Conservation (phyloP, 1,139 yeast species). For the Chernovozyma sophiae-reginae region DNA sequence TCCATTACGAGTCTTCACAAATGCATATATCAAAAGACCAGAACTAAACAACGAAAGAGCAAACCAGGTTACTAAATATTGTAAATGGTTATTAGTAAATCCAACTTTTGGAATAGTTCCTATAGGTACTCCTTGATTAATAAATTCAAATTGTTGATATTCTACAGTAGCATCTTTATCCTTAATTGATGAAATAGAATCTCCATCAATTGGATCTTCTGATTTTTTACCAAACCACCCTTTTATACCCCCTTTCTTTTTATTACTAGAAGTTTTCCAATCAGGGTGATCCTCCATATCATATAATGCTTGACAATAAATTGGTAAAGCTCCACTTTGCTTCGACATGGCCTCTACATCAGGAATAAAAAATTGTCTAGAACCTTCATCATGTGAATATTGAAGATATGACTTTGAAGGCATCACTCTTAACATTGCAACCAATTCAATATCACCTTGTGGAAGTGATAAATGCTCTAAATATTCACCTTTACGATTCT, state of each 20-base stretch:
- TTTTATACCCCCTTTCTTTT: neutral
- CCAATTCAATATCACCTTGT: conserved; percentile 66
- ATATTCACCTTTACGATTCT: conserved; percentile 44
- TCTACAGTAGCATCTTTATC: conserved; percentile 32
- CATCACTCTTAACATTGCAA: conserved; percentile 69
- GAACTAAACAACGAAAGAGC: conserved; percentile 74
- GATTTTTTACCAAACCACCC: conserved; percentile 1
- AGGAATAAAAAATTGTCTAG: conserved; percentile 63
- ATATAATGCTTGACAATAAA: conserved; percentile 73
- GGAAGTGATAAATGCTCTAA: conserved; percentile 68
- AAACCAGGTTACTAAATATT: conserved; percentile 93
- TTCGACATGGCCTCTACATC: conserved; percentile 81
- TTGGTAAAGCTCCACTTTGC: conserved; percentile 62
- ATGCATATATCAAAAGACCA: conserved; percentile 46
- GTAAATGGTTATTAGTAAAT: conserved; percentile 84
- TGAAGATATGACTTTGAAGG: conserved; percentile 70
- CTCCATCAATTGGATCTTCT: conserved; percentile 6
- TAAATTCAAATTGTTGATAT: conserved; percentile 48
- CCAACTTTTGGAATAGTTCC: conserved; percentile 79
- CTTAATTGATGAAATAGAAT: conserved; percentile 7
- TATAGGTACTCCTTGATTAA: conserved; percentile 82
- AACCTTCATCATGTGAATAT: conserved; percentile 64
- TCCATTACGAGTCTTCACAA: conserved; percentile 28
- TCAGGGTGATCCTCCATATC: conserved; percentile 62
- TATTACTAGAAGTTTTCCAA: conserved; percentile 22